Evolutionary conservation across 2,329 filamentous ascomycete genomes (phyloP).

Genomic region (Magnaporthiopsis poae): DNA sequence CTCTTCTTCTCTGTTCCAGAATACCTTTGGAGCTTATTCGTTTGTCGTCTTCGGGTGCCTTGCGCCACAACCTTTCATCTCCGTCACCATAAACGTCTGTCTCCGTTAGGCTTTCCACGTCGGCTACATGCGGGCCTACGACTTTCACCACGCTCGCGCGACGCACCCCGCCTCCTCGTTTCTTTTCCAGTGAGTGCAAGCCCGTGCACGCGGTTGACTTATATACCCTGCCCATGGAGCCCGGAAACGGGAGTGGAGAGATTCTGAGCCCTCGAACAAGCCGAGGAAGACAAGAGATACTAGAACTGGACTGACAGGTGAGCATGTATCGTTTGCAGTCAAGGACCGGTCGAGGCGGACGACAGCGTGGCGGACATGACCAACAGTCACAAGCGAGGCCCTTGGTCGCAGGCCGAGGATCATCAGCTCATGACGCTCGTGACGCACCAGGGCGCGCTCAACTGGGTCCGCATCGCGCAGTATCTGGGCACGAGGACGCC

Average conservation of each 20-base stretch:
- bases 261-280: too few species aligned
- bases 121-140: background rate
- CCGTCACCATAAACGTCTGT: background rate
- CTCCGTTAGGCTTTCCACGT: background rate
- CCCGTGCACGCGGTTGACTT: too few species aligned
- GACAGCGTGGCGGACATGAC: background rate
- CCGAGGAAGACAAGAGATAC: background rate
- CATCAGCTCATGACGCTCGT: constrained; percentile 56
- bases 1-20: background rate
- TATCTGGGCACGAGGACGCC: constrained; percentile 57
- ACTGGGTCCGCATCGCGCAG: constrained; percentile 27
- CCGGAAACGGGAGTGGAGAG: too few species aligned
- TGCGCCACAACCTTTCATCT: background rate
- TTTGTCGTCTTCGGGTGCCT: background rate
- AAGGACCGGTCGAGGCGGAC: background rate
- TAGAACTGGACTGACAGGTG: background rate
- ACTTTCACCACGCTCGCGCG: background rate
- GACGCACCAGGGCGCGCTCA: constrained; percentile 57
- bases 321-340: background rate
- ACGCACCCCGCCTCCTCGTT: background rate
- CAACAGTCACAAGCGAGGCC: background rate
- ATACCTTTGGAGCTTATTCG: background rate
- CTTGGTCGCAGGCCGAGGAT: constrained; percentile 67
- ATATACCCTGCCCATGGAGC: background rate
- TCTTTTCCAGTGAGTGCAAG: background rate